phyloP scores from a whole-genome alignment of 306 rosid genomes.

The Acmispon strigosus region DNA sequence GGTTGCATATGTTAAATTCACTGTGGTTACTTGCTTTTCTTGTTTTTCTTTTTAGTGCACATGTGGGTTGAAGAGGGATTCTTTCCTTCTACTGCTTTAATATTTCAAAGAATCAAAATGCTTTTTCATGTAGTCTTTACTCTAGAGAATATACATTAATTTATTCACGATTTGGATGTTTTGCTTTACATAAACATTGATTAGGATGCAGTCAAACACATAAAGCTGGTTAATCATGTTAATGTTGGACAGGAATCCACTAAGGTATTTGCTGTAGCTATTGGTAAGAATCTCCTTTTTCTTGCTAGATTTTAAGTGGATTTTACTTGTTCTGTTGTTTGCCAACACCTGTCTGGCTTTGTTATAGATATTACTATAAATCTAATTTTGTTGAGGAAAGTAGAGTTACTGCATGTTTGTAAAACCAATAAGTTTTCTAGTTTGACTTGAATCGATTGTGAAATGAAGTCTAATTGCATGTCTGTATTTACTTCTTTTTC shows the following conservation, averaged over 20 bases:
- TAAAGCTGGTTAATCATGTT: neutral
- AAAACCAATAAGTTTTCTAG: no score
- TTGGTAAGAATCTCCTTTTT: constrained; percentile 21
- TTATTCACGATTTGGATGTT: neutral
- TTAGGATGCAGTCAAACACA: constrained; percentile 12
- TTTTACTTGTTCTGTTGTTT: constrained; percentile 10
- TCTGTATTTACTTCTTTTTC: no score
- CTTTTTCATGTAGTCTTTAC: neutral
- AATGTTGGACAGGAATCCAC: constrained; percentile 32
- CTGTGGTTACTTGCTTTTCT: neutral
- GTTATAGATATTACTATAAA: neutral
- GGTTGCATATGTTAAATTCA: neutral
- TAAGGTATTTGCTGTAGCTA: constrained; percentile 20
- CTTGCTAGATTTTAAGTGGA: constrained; percentile 4
- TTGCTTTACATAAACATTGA: constrained; percentile 17
- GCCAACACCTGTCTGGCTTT: constrained; percentile 10
- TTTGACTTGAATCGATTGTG: no score
- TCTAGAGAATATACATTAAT: neutral
- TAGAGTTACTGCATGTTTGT: no score
- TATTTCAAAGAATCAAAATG: constrained; percentile 10
- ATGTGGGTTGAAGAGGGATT: constrained; percentile 6
- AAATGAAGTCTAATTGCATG: no score
- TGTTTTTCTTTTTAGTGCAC: neutral
- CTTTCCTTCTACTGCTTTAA: constrained; percentile 1
- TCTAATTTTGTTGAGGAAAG: no score